Percentiles rank a stretch among this genome's conserved stretches.
phyloP scores from a whole-genome alignment of 2,329 filamentous ascomycete genomes.

The Xylariaceae sp. region DNA sequence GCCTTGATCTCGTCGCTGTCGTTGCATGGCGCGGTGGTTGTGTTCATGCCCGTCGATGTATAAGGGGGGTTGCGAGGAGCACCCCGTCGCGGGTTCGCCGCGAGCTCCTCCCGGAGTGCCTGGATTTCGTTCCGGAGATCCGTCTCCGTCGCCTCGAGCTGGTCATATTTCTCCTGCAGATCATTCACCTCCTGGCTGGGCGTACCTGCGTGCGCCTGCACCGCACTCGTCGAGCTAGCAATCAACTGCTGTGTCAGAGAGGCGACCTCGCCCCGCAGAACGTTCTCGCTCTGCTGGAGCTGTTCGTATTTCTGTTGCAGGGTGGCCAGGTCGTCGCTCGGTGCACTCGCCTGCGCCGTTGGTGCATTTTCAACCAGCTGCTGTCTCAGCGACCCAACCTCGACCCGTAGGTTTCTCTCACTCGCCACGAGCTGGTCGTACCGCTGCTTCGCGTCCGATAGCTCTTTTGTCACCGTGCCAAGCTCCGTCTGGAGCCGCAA shows the following conservation, averaged over 20 bases:
- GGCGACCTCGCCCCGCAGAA: not conserved
- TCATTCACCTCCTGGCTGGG: not conserved
- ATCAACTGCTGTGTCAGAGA: not conserved
- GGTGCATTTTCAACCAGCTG: not conserved
- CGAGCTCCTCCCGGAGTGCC: not conserved
- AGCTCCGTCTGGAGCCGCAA: not conserved
- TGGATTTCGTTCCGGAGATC: not conserved
- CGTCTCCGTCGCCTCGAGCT: not conserved
- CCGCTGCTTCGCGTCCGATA: not conserved
- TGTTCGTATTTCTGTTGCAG: not conserved
- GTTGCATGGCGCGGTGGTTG: not conserved
- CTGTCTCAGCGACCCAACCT: not conserved
- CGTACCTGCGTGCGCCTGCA: no score
- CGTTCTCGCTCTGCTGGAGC: not conserved
- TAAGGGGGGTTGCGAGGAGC: no score
- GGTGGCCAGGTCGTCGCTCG: not conserved
- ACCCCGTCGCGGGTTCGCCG: no score
- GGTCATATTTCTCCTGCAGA: not conserved
- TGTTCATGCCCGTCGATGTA: no score
- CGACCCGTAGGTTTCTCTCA: slow-evolving; percentile 9
- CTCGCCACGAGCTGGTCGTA: not conserved
- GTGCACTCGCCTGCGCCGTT: not conserved
- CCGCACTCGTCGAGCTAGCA: not conserved
- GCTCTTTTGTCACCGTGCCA: not conserved
- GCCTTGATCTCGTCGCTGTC: not conserved